phyloP scores from a whole-genome alignment of 495 filamentous ascomycete species.

The Penicillium diatomitis region DNA sequence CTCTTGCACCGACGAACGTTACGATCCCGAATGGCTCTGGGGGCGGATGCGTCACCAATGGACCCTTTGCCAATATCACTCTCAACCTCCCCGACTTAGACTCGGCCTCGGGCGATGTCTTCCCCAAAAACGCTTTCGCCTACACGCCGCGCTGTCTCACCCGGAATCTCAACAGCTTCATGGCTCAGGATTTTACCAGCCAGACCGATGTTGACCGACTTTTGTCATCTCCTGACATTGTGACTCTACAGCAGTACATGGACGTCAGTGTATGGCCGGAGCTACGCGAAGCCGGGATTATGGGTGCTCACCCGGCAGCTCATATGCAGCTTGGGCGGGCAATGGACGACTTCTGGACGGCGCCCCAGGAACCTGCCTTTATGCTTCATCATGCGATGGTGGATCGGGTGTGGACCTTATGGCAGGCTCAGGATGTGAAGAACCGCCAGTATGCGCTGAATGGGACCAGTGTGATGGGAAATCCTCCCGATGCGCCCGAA shows the following conservation, averaged over 20 bases:
- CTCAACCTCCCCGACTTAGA: not conserved
- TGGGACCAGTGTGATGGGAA: not conserved
- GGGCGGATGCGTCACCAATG: not conserved
- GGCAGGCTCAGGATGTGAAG: not conserved
- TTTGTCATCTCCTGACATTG: no score
- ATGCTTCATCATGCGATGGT: not conserved
- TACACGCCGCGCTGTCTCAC: not conserved
- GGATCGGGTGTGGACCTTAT: not conserved
- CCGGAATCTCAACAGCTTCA: no score
- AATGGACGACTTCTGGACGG: not conserved
- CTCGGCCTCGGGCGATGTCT: not conserved
- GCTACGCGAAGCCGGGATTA: no score
- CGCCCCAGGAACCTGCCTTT: not conserved
- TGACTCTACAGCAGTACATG: no score
- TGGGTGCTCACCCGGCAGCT: not conserved
- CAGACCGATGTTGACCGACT: no score
- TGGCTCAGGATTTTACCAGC: no score
- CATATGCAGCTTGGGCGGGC: not conserved
- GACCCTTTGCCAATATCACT: not conserved
- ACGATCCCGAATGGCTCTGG: not conserved
- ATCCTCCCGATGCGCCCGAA: not conserved
- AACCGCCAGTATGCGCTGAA: not conserved
- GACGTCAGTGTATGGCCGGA: no score
- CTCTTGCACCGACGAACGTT: not conserved
- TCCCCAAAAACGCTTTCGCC: not conserved